Evolutionary conservation across 495 filamentous ascomycete species (phyloP), one percentile per base, ranked within the genome.

Genomic region (Trichocladium uniseriatum): DNA sequence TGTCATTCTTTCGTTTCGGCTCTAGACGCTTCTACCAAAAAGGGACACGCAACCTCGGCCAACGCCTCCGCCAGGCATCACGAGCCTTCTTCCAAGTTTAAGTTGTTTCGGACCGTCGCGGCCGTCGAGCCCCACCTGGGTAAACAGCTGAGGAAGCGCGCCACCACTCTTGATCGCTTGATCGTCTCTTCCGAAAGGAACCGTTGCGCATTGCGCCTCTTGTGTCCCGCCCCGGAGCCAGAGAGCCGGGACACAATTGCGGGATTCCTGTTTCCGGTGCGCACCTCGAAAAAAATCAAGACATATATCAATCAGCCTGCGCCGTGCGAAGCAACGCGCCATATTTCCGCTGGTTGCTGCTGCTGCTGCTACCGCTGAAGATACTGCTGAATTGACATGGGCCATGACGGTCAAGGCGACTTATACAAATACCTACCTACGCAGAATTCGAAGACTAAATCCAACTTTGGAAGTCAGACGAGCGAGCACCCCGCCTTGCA

Each of bases 61-160:
- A 51, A 39, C 48, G 20, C 32, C 40, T 40, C 31, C 24, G 48
- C 20, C 32, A 21, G 8, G 37, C 7, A 18, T 45, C 41, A 34
- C 16, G 40, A 32, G 27, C 24, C 28, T 39, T 6, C 41, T 24
- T n/a, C n/a, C n/a, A n/a, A n/a, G n/a, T n/a, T n/a, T n/a, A n/a
- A n/a, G n/a, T n/a, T 51, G 34, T 32, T 32, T 45, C 48, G 48
- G 48, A 39, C 35, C 48, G 41, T 21, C 22, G 18, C 40, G 32
- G 36, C 48, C 47, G 47, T 16, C 29, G 41, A 50, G 39, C 34
- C 41, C 48, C 48, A 39, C 40, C 21, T 13, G 19, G 8, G 14
- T 4, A 38, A 31, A 29, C 39, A 18, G 10, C 24, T 13, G 22
- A 38, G 22, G 11, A 8, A 43, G 31, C 32, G n/a, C 32, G 31